Evolutionary conservation across 306 rosid species (phyloP).

Genomic region (Elaeagnus macrophylla): DNA sequence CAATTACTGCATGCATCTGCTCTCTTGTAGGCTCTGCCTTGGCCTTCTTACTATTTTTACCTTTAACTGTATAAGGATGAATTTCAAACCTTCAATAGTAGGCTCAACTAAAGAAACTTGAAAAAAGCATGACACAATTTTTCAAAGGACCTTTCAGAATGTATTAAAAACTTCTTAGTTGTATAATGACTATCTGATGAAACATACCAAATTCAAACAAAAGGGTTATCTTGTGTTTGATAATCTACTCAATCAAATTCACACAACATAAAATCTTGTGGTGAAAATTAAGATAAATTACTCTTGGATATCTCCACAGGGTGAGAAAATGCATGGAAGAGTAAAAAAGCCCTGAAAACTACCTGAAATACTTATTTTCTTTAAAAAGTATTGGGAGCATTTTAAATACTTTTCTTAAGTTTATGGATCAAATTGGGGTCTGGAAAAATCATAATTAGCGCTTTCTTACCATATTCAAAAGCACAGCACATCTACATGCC

Average conservation of each 20-base stretch:
- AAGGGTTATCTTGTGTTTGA: too few species aligned
- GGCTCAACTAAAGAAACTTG: background rate
- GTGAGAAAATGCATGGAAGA: too few species aligned
- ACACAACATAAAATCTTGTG: too few species aligned
- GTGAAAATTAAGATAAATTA: too few species aligned
- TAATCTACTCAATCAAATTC: too few species aligned
- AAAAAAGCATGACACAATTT: background rate
- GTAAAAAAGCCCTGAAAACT: too few species aligned
- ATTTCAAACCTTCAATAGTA: constrained; percentile 13
- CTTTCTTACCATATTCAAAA: background rate
- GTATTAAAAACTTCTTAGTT: background rate
- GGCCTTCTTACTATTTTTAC: constrained; percentile 67
- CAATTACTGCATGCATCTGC: constrained; percentile 81
- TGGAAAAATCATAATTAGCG: background rate
- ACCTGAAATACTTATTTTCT: too few species aligned
- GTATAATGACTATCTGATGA: background rate
- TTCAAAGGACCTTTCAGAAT: background rate
- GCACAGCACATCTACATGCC: background rate
- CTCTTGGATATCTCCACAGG: too few species aligned
- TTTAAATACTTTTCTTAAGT: too few species aligned
- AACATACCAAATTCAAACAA: too few species aligned
- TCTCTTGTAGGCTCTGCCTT: constrained; percentile 71
- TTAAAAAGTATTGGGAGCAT: too few species aligned
- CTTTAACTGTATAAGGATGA: constrained; percentile 41
- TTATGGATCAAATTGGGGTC: too few species aligned